These are phyloP conservation scores for Mucor saturninus DNA, from an alignment of 371 early-diverging fungal species.

Conservation along the genomic window DNA sequence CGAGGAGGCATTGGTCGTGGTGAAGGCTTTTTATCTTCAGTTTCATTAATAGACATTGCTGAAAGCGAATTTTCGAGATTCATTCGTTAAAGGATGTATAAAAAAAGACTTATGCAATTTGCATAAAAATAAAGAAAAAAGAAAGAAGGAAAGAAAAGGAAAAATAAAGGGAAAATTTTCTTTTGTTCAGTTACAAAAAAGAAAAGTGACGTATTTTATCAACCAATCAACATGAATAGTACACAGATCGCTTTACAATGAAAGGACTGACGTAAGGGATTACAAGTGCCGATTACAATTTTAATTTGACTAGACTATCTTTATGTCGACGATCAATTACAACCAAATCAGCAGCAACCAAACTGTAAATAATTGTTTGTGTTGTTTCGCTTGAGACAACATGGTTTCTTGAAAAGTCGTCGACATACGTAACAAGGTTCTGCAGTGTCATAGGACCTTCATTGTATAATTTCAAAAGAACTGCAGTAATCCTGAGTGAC, in stretches of 20 bases:
- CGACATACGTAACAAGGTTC: neutral
- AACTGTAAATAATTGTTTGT: neutral
- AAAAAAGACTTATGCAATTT: neutral
- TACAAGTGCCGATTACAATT: neutral
- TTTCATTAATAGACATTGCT: constrained; percentile 31
- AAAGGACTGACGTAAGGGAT: neutral
- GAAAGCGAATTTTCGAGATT: constrained; percentile 37
- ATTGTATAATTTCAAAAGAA: neutral
- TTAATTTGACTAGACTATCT: constrained; percentile 8
- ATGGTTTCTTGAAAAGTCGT: neutral
- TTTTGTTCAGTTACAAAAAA: neutral
- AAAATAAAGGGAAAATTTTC: neutral
- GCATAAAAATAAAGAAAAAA: constrained; percentile 5
- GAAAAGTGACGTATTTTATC: too few relatives aligned
- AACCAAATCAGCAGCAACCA: constrained; percentile 3
- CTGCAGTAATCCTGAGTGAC: neutral
- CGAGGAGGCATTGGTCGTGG: constrained; percentile 24
- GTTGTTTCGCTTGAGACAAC: neutral
- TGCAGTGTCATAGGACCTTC: neutral
- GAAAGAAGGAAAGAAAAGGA: constrained; percentile 1
- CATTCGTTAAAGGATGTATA: constrained; percentile 11
- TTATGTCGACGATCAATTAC: constrained; percentile 10
- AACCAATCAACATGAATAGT: too few relatives aligned
- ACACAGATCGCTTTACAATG: neutral
- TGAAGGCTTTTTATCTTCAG: constrained; percentile 18